Conservation (phyloP, 257 asterid species). For the Scutellaria minor region DNA sequence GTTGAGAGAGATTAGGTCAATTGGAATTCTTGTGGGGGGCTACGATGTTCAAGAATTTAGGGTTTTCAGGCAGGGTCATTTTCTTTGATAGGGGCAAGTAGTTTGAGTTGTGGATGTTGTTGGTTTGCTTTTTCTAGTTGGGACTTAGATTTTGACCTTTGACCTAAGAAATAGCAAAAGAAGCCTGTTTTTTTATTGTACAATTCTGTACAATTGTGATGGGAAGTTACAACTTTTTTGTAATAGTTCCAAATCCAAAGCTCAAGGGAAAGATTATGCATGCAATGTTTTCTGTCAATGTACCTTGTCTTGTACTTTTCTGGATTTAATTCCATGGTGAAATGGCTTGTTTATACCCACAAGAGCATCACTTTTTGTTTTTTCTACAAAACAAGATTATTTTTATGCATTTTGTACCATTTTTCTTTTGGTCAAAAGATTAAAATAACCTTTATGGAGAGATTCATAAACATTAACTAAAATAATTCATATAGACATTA, state of each 20-base stretch:
- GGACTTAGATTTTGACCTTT: conserved; percentile 15
- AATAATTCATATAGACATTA: too few species aligned
- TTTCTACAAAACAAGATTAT: too few species aligned
- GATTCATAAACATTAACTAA: too few species aligned
- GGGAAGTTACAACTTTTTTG: conserved; percentile 19
- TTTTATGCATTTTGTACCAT: too few species aligned
- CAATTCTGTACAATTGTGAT: conserved; percentile 13
- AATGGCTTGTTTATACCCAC: too few species aligned
- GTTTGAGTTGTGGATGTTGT: neutral
- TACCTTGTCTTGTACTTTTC: neutral
- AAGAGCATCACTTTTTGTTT: too few species aligned
- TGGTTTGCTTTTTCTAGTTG: neutral
- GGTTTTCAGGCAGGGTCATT: conserved; percentile 30
- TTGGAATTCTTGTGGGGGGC: neutral
- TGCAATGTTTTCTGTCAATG: neutral
- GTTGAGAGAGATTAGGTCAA: conserved; percentile 5
- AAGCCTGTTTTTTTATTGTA: neutral
- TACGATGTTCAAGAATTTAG: conserved; percentile 10
- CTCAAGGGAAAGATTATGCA: neutral
- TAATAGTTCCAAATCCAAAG: neutral
- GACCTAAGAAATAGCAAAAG: conserved; percentile 4
- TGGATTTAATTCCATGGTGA: too few species aligned
- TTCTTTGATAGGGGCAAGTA: conserved; percentile 23
- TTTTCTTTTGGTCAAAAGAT: too few species aligned
- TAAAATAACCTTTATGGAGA: too few species aligned